Evolutionary conservation across 2,329 filamentous ascomycete genomes (phyloP), one percentile per base, ranked within the genome.

Genomic region (Endocalyx cinctus): DNA sequence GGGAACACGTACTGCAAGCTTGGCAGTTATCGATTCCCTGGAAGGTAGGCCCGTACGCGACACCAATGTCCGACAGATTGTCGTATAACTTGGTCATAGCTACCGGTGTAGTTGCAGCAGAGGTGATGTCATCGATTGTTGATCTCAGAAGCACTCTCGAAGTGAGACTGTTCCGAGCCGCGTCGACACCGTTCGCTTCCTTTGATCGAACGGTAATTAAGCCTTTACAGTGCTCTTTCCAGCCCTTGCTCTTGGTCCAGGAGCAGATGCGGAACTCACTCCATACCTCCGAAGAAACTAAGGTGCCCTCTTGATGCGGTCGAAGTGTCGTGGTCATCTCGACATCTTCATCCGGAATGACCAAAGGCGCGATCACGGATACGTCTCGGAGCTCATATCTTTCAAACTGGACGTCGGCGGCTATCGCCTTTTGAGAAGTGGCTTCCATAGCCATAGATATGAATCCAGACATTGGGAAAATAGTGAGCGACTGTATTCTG

Each of bases 161-260:
- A 5, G 52, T 49, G 10, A 51, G 41, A 25, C 27, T 46, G 29
- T 52, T 55, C 35, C 51, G 53, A n/a, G 45, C 45, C 18, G 59
- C 56, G 30, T 68, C 62, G 2, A 72, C 60, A 5, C 62, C 60
- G 38, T 69, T 66, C 2, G 49, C 39, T 10, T 64, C 57, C 6
- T 45, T 43, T 7, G 51, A 41, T 28, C 55, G 53, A 4, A 69
- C 60, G 5, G 62, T 54, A 8, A 78, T 59, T 3, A 73, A 56
- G n/a, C 72, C 72, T 31, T 66, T 62, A 48, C 74, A 79, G 46
- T 81, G 70, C 45, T 79, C 71, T 1, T 67, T 67, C 76, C 76
- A 80, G 10, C 70, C 68, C 25, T 69, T 62, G 10, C 54, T 62
- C 11, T 63, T 60, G 0, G 65, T 65, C 65, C 66, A 76, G 0